A percentile compares a stretch with the other conserved stretches of the same genome.
Conservation (phyloP, 208 protist genomes). For the Crithidia thermophila region DNA sequence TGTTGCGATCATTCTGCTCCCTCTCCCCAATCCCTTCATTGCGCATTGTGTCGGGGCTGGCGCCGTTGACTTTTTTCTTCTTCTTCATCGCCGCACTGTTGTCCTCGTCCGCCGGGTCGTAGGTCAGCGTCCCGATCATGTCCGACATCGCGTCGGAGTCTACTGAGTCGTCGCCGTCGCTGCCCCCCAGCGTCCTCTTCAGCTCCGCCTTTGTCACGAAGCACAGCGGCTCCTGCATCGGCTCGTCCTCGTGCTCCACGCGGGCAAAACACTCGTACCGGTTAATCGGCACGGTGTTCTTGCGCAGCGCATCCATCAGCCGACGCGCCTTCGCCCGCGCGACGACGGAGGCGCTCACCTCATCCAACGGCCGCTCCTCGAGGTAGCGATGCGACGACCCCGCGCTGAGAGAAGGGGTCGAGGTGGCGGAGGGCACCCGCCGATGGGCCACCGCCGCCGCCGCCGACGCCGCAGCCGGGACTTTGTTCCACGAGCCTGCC, state of each 20-base stretch:
- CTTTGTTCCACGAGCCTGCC: no score
- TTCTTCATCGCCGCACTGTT: not conserved
- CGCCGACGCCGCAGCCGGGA: no score
- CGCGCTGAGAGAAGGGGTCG: no score
- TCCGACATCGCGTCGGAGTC: constrained; percentile 47
- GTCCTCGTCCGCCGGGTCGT: constrained; percentile 11
- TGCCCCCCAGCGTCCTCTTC: constrained; percentile 4
- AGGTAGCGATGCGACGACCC: constrained; percentile 29
- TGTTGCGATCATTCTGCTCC: no score
- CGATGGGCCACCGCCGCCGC: no score
- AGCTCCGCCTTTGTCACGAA: constrained; percentile 25
- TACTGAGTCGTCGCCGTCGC: constrained; percentile 1
- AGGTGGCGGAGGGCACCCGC: no score
- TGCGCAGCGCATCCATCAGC: constrained; percentile 66
- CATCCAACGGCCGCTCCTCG: constrained; percentile 50
- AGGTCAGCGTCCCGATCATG: constrained; percentile 34
- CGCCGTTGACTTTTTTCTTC: not conserved
- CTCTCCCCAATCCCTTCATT: not conserved
- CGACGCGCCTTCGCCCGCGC: constrained; percentile 72
- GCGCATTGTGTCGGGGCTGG: not conserved
- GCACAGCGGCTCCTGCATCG: constrained; percentile 27
- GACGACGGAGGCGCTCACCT: constrained; percentile 67
- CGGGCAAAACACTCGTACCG: constrained; percentile 66
- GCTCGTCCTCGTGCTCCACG: constrained; percentile 40
- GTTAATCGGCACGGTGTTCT: constrained; percentile 72